These are phyloP conservation scores for Metschnikowia arizonensis DNA, from an alignment of 805 yeast genomes.

Conservation along the genomic window DNA sequence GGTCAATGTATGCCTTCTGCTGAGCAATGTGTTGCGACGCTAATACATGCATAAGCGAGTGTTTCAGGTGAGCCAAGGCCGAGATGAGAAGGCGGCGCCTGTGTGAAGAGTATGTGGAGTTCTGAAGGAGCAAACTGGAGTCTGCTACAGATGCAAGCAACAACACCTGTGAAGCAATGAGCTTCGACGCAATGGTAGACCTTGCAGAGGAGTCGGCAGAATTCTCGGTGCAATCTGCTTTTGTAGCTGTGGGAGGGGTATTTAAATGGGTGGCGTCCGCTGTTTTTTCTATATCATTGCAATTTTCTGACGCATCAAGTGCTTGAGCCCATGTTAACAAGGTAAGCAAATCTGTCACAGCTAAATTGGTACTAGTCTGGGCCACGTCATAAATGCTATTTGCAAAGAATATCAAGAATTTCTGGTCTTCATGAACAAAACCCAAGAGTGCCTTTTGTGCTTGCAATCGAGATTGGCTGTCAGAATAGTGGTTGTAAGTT, in stretches of 20 bases:
- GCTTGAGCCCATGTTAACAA: constrained; percentile 52
- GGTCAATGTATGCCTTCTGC: constrained; percentile 3
- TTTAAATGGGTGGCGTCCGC: neutral
- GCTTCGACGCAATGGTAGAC: constrained; percentile 4
- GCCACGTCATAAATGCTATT: constrained; percentile 35
- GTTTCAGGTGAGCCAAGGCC: constrained; percentile 28
- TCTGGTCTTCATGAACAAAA: constrained; percentile 30
- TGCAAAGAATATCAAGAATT: constrained; percentile 32
- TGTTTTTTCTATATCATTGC: neutral
- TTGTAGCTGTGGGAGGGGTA: neutral
- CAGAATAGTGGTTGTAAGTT: constrained; percentile 50
- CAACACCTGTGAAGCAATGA: constrained; percentile 27
- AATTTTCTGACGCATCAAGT: neutral
- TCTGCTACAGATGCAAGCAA: constrained; percentile 35
- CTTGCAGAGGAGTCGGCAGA: constrained; percentile 19
- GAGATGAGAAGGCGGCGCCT: constrained; percentile 25
- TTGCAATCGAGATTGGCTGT: constrained; percentile 43
- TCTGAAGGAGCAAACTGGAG: constrained; percentile 27
- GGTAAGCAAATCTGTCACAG: constrained; percentile 54
- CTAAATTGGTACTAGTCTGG: constrained; percentile 34
- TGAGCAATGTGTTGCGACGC: constrained; percentile 1
- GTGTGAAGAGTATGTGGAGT: constrained; percentile 12
- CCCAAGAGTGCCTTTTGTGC: constrained; percentile 38
- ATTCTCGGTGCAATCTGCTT: constrained; percentile 6
- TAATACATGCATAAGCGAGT: constrained; percentile 16